Evolutionary conservation across 768 basidiomycete species (phyloP), one percentile per base, ranked within the genome.

Genomic region (Coprinopsis cinerea): DNA sequence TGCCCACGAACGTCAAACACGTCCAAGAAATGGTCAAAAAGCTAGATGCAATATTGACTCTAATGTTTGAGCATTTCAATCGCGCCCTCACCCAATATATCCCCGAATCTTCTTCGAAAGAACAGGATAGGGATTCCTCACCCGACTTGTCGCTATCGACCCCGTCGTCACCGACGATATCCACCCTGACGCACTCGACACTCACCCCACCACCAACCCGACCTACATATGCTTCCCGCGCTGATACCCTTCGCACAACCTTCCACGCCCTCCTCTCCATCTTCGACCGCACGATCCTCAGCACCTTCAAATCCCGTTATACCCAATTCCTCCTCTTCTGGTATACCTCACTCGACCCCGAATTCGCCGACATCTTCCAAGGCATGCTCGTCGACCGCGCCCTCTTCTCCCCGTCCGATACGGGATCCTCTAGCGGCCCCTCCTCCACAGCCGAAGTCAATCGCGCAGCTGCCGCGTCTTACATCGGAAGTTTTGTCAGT

Each of bases 241-340:
- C 57, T 9, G 51, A 57, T 3, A 68, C 70, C 2, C 57, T 62
- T 22, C 75, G 75, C 4, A 63, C 78, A 1, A 89, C 90, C 56
- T 98, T 98, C 64, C 78, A 88, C 57, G 79, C 86, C 24, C 83
- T 99, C 17, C 81, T 99, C 44, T 82, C 86, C 55, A 92, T 97
- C 55, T 99, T 99, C 60, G 92, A 96, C 64, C 82, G 91, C 34
- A 85, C 85, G 30, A 92, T 99, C 62, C 79, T 99, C 43, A 88
- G 85, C 32, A 98, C 96, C 1, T 96, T 96, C 72, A 93, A 94
- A 60, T 96, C 93, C 0, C 88, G 94, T 32, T 96, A 98, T 65
- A 93, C 92, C 13, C 96, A 98, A 59, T 99, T 99, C 69, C 79
- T 99, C 53, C 60, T 98, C 40, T 99, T 99, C 73, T 96, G 92